Evolutionary conservation across 1,284 basidiomycete genomes (phyloP).

Genomic region (Tilletia indica): DNA sequence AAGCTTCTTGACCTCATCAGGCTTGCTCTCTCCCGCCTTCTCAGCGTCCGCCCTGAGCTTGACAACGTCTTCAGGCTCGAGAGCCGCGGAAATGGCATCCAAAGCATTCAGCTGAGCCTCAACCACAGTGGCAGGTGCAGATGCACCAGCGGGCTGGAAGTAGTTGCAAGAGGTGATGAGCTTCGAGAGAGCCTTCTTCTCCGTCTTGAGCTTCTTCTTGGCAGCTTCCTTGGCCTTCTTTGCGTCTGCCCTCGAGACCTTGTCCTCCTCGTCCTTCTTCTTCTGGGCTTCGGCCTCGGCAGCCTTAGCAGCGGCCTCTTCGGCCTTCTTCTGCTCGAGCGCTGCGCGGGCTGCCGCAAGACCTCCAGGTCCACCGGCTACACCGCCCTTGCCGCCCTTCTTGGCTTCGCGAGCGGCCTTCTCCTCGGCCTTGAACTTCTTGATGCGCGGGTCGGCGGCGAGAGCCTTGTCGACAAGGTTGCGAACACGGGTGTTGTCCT

Average conservation of each 20-base stretch:
- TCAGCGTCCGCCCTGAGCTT: conserved; percentile 61
- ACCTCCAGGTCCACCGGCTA: conserved; percentile 48
- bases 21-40: conserved; percentile 39
- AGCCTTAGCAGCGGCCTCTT: conserved; percentile 60
- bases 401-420: conserved; percentile 92
- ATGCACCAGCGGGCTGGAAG: conserved; percentile 60
- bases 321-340: conserved; percentile 31
- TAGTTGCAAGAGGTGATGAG: conserved; percentile 63
- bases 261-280: conserved; percentile 69
- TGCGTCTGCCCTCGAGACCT: conserved; percentile 72
- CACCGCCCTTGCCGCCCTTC: conserved; percentile 65
- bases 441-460: conserved; percentile 87
- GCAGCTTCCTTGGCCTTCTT: conserved; percentile 84
- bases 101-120: conserved; percentile 63
- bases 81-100: conserved; percentile 60
- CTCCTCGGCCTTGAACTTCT: conserved; percentile 93
- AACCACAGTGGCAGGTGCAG: conserved; percentile 59
- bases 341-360: conserved; percentile 34
- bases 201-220: conserved; percentile 54
- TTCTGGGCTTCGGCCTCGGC: conserved; percentile 68
- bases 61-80: conserved; percentile 62
- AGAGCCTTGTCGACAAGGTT: conserved; percentile 83
- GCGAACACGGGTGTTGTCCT: conserved; percentile 88
- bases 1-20: conserved; percentile 57
- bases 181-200: conserved; percentile 55